These are phyloP conservation scores for Eutrema yunnanense DNA, from an alignment of 345 rosid genomes.

Conservation along the genomic window DNA sequence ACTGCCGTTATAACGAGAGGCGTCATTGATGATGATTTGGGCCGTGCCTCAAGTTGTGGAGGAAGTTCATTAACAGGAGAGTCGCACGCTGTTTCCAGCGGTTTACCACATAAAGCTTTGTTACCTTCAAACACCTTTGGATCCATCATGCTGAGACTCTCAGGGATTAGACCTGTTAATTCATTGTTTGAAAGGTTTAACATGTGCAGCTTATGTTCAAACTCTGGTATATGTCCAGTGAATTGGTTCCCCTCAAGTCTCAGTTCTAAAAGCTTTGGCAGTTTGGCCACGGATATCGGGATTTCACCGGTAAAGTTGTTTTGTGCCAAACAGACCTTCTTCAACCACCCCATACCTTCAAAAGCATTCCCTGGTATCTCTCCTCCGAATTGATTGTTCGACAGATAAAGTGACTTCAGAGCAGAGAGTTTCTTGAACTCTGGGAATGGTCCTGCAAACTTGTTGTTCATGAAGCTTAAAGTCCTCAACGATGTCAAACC, in stretches of 20 bases:
- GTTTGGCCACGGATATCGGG: slow-evolving; percentile 45
- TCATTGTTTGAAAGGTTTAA: slow-evolving; percentile 57
- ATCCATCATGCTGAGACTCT: slow-evolving; percentile 32
- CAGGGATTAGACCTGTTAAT: slow-evolving; percentile 60
- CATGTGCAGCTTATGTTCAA: slow-evolving; percentile 26
- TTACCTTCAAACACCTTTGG: slow-evolving; percentile 55
- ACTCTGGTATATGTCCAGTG: slow-evolving; percentile 54
- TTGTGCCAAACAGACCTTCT: slow-evolving; percentile 48
- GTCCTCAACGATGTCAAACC: slow-evolving; percentile 44
- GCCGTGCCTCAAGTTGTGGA: not conserved
- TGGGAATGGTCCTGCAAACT: slow-evolving; percentile 54
- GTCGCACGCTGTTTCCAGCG: slow-evolving; percentile 33
- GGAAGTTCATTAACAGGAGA: not conserved
- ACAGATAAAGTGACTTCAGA: slow-evolving; percentile 53
- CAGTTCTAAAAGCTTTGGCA: slow-evolving; percentile 52
- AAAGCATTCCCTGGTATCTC: slow-evolving; percentile 53
- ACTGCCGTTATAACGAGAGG: slow-evolving; percentile 17
- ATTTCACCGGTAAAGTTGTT: slow-evolving; percentile 60
- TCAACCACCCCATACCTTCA: slow-evolving; percentile 49
- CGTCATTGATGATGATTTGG: not conserved
- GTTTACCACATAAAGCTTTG: slow-evolving; percentile 61
- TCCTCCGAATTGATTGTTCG: slow-evolving; percentile 62
- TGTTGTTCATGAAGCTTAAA: slow-evolving; percentile 60
- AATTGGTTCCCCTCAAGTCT: slow-evolving; percentile 65
- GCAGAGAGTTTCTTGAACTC: slow-evolving; percentile 40